Base-by-base conservation (phyloP, 129 eudicot genomes). In the Glebionis coronaria region DNA sequence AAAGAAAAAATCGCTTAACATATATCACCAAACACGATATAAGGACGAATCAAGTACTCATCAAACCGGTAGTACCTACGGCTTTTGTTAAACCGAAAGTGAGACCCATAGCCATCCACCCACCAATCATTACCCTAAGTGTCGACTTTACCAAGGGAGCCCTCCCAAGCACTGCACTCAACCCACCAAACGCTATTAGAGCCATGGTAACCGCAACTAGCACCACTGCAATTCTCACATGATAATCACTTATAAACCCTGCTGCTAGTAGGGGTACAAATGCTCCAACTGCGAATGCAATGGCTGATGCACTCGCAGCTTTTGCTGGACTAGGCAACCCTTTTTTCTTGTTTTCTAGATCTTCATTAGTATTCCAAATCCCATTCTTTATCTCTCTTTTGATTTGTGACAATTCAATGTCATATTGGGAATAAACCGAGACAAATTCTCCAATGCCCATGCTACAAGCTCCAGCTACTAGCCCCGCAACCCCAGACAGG, bases 401-500 rank as follows among this genome's bases (percentile, higher is more conserved):
- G 11, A 83, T 53, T 65, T 89, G 93, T 12, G 87, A 83, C 81
- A 81, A 66, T 69, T 89, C 93, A 15, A 76, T 85, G 55, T 89
- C 93, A 9, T 78, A 82, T 73, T 84, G 96, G 0, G 96, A 88
- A 65, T 82, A 88, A 27, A 84, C 91, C 3, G 88, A 88, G 6
- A 88, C 95, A 16, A 76, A 87, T 44, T 87, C 95, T 11, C 90
- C 90, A 9, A 87, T 81, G 47, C 88, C 91, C 95, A 84, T 88
- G 79, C 88, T 84, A 71, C 79, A 87, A 9, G 95, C 84, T 21
- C 95, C 90, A 16, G 82, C 90, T 0, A 87, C 61, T 8, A 87
- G 45, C 0, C 84, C 85, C 0, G 91, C 91, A 4, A 78, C 58
- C 25, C 95, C 95, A 1, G 84, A 80, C 40, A 88, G 76, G 68